Evolutionary conservation across 768 basidiomycete species (phyloP), one percentile per base, ranked within the genome.

Genomic region (Tulasnella sp.): DNA sequence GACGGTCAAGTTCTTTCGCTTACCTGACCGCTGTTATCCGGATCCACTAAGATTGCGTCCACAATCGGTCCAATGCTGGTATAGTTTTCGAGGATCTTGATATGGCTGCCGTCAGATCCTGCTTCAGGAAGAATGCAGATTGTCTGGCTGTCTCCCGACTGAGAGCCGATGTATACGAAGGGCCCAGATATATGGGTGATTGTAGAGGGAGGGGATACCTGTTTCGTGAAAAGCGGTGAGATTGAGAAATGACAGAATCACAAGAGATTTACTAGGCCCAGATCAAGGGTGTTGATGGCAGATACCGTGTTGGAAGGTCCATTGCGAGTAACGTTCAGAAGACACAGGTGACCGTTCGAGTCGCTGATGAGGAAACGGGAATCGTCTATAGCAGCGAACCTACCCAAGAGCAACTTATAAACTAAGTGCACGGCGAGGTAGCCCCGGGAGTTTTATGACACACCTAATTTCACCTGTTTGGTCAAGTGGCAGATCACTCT

Each of bases 51-150:
- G n/a, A 80, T 73, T 11, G 86, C 87, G 67, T 96, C 92, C 60
- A 82, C 66, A 45, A 93, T 87, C 0, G 92, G 92, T 0, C 85
- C 88, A 62, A 94, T 77, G 64, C 91, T 92, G 61, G 79, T 79
- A 69, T 77, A 87, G 7, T 73, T 75, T 31, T 85, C 78, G 21
- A 91, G 62, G 8, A 85, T 77, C 21, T 76, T 73, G 5, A 93
- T 84, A 30, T 72, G 70, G 24, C 87, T 71, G 44, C 68, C 67
- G 10, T 82, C 1, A 63, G 67, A 44, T 70, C 63, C 7, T 50
- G 63, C 17, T 38, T 67, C 17, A 59, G 60, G 21, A 72, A 8
- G 81, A 56, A 94, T 78, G 52, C 78, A 75, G 1, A 92, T 65
- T 9, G 93, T 70, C 63, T 91, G 87, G 1, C 89, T 85, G 67